These are phyloP conservation scores for Stagonosporopsis vannaccii DNA, from an alignment of 2,329 filamentous ascomycete species.

Conservation along the genomic window DNA sequence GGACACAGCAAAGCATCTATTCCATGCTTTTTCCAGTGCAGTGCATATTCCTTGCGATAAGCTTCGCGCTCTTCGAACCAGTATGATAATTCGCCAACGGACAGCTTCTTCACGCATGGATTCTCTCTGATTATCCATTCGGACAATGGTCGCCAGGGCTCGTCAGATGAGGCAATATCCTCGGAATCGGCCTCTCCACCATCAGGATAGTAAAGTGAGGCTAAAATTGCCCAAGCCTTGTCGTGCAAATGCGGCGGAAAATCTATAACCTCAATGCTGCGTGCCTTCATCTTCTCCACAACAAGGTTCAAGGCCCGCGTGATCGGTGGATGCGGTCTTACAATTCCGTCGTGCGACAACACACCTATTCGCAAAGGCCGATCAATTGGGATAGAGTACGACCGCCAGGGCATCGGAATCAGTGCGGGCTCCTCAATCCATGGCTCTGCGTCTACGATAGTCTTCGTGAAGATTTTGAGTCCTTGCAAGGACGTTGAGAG, in stretches of 20 bases:
- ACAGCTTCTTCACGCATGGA: conserved; percentile 53
- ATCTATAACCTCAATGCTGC: conserved; percentile 62
- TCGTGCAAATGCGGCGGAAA: conserved; percentile 59
- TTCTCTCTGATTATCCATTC: conserved; percentile 67
- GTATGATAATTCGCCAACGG: conserved; percentile 54
- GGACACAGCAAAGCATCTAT: conserved; percentile 71
- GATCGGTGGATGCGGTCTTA: conserved; percentile 71
- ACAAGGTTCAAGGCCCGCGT: conserved; percentile 61
- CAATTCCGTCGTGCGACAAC: conserved; percentile 70
- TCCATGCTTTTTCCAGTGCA: conserved; percentile 51
- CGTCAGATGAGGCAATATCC: conserved; percentile 61
- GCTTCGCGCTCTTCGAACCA: conserved; percentile 52
- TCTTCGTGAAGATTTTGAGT: conserved; percentile 61
- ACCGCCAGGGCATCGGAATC: conserved; percentile 64
- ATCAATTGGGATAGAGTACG: conserved; percentile 34
- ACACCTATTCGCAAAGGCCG: conserved; percentile 63
- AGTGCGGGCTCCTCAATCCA: conserved; percentile 67
- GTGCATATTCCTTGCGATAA: conserved; percentile 55
- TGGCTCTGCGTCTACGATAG: conserved; percentile 60
- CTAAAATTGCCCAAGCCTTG: conserved; percentile 57
- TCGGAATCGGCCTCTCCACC: conserved; percentile 63
- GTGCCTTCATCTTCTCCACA: conserved; percentile 51
- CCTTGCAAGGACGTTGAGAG: conserved; percentile 62
- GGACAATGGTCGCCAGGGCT: conserved; percentile 66
- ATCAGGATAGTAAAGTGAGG: conserved; percentile 61